These are phyloP conservation scores for Lentinula lateritia DNA, from an alignment of 768 basidiomycete species.

Conservation along the genomic window DNA sequence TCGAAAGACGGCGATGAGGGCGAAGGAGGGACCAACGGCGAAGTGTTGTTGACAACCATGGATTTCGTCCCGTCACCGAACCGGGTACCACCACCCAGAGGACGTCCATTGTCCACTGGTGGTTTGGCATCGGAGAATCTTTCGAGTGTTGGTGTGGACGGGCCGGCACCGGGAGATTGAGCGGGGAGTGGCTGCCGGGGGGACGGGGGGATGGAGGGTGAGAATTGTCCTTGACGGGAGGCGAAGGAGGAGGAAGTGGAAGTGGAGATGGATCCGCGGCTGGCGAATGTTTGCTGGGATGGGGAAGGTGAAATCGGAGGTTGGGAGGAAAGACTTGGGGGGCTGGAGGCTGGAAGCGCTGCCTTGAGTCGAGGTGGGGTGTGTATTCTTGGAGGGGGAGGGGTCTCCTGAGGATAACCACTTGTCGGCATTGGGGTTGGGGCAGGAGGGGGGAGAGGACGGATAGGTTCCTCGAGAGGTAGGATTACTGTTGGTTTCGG, in stretches of 20 bases:
- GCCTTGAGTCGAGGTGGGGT: background rate
- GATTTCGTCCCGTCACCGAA: conserved; percentile 75
- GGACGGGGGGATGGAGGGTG: conserved; percentile 17
- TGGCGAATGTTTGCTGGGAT: conserved; percentile 1
- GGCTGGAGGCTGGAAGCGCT: background rate
- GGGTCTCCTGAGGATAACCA: conserved; percentile 7
- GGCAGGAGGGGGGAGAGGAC: conserved; percentile 16
- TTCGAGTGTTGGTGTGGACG: conserved; percentile 37
- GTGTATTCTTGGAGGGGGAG: conserved; percentile 6
- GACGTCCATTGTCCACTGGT: conserved; percentile 35
- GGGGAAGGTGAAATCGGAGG: conserved; percentile 5
- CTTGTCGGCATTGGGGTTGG: conserved; percentile 14
- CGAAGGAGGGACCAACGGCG: conserved; percentile 26
- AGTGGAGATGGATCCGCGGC: background rate
- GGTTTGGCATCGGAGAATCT: conserved; percentile 20
- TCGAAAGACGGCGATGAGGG: conserved; percentile 17
- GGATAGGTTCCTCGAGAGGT: conserved; percentile 57
- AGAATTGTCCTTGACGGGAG: conserved; percentile 7
- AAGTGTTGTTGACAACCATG: conserved; percentile 56
- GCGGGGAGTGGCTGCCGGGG: conserved; percentile 29
- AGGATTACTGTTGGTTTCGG: conserved; percentile 60
- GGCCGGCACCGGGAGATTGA: conserved; percentile 51
- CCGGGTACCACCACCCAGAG: conserved; percentile 58
- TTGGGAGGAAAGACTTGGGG: conserved; percentile 3
- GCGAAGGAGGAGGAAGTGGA: conserved; percentile 7